Percentiles rank a stretch among this genome's conserved stretches.
phyloP scores from a whole-genome alignment of 2,329 filamentous ascomycete species.

The Arthrobotrys pseudoclavata region DNA sequence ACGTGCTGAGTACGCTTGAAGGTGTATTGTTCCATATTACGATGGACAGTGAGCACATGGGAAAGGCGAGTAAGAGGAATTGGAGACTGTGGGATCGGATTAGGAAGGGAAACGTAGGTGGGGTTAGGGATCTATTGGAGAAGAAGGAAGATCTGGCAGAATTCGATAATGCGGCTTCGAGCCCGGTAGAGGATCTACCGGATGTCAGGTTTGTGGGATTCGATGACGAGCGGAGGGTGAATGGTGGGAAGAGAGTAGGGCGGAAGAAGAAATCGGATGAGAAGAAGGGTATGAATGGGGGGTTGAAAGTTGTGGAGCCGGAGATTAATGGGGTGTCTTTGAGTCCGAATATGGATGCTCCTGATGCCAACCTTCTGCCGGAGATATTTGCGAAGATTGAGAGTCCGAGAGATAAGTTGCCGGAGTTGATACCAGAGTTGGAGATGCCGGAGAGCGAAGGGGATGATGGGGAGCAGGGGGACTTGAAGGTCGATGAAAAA shows the following conservation, averaged over 20 bases:
- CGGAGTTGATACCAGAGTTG: slow-evolving; percentile 56
- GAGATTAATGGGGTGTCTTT: slow-evolving; percentile 44
- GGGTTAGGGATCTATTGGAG: slow-evolving; percentile 83
- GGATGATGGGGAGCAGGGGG: slow-evolving; percentile 54
- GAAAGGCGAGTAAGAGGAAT: slow-evolving; percentile 88
- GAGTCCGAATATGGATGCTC: slow-evolving; percentile 57
- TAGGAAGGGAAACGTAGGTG: slow-evolving; percentile 80
- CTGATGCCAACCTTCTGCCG: slow-evolving; percentile 43
- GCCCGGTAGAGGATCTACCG: slow-evolving; percentile 40
- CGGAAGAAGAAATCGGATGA: slow-evolving; percentile 7
- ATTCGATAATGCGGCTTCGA: slow-evolving; percentile 38
- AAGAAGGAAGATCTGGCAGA: slow-evolving; percentile 64
- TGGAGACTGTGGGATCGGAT: slow-evolving; percentile 88
- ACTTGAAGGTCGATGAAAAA: slow-evolving; percentile 50
- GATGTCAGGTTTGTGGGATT: slow-evolving; percentile 54
- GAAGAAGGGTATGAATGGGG: slow-evolving; percentile 19
- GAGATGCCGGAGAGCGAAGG: slow-evolving; percentile 56
- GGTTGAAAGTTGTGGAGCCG: slow-evolving; percentile 37
- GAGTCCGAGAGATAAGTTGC: slow-evolving; percentile 53
- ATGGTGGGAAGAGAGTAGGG: slow-evolving; percentile 29
- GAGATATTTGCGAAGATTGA: slow-evolving; percentile 58
- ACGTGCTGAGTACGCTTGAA: slow-evolving; percentile 94
- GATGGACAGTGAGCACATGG: slow-evolving; percentile 82
- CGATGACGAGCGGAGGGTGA: slow-evolving; percentile 40
- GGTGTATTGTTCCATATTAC: slow-evolving; percentile 90